Conservation (phyloP, 129 eudicot genomes). For the Tanacetum coccineum region DNA sequence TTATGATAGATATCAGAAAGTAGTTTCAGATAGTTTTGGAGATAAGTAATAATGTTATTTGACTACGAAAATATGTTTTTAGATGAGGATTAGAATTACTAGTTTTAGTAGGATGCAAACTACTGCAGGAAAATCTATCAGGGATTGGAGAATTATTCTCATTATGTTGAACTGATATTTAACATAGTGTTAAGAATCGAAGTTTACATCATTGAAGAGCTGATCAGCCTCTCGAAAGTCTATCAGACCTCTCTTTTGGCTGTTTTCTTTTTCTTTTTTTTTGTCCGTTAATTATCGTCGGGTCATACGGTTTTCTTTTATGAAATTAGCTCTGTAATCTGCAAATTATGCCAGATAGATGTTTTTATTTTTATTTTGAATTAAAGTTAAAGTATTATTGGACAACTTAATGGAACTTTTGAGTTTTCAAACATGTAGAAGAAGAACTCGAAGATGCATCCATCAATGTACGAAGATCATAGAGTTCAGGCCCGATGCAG, state of each 20-base stretch:
- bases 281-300: neutral
- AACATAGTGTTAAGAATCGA: no score
- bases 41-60: no score
- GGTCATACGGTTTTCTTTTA: neutral
- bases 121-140: no score
- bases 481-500: constrained; percentile 34
- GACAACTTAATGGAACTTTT: constrained; percentile 5
- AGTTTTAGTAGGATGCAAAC: no score
- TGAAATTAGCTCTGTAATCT: neutral
- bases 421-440: constrained; percentile 33
- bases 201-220: no score
- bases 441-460: constrained; percentile 68
- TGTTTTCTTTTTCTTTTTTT: neutral
- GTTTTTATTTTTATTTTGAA: neutral
- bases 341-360: neutral
- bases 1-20: no score
- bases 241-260: neutral
- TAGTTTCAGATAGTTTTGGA: no score
- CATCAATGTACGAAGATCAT: constrained; percentile 71
- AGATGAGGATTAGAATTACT: no score
- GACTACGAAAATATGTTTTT: no score
- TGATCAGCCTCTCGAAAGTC: no score
- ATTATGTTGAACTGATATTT: no score
- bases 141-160: no score
- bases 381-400: neutral